Conservation (phyloP, 2,329 filamentous ascomycete species). For the Myriosclerotinia duriaeana region DNA sequence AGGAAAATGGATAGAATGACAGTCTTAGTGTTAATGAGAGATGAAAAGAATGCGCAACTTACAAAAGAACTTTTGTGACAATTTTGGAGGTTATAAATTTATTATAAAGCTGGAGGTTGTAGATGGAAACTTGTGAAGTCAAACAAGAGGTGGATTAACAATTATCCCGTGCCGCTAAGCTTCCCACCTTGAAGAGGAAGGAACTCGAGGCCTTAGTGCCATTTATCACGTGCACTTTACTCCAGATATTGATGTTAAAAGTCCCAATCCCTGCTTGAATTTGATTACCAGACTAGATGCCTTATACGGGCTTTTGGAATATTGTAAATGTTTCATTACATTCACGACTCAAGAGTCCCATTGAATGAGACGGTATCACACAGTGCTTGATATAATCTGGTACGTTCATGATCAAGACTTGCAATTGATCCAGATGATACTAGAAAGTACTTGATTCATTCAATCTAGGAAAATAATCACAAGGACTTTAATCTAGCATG, state of each 20-base stretch:
- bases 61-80: neutral
- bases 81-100: neutral
- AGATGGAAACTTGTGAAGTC: neutral
- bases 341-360: too few relatives aligned
- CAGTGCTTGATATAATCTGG: too few relatives aligned
- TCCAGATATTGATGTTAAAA: neutral
- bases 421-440: neutral
- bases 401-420: neutral
- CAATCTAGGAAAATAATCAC: neutral
- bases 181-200: neutral
- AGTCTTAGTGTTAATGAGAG: neutral
- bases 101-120: neutral
- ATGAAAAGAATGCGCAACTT: neutral
- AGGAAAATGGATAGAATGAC: neutral
- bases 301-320: neutral
- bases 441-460: neutral
- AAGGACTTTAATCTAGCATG: neutral
- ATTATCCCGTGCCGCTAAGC: neutral
- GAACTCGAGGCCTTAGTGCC: slow-evolving; percentile 1
- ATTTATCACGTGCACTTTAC: neutral
- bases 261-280: neutral
- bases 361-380: too few relatives aligned
- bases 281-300: neutral
- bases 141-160: neutral
- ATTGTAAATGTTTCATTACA: too few relatives aligned